Conservation (phyloP, 371 early-diverging fungal genomes). For the Mucor saturninus region DNA sequence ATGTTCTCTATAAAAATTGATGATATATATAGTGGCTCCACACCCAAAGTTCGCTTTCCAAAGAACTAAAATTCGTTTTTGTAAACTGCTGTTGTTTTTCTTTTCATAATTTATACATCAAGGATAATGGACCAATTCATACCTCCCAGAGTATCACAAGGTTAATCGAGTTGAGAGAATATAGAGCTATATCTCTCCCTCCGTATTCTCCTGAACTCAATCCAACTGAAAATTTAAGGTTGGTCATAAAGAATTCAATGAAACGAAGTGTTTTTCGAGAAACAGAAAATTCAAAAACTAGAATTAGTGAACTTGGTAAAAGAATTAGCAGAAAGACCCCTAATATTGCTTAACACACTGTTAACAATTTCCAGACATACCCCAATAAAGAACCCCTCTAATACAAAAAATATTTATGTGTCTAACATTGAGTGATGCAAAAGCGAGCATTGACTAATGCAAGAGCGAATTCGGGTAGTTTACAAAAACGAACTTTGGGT, state of each 20-base stretch:
- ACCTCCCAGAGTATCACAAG: too few relatives aligned
- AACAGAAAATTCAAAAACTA: conserved; percentile 15
- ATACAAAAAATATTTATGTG: conserved; percentile 7
- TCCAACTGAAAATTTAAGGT: conserved; percentile 24
- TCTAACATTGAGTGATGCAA: not conserved
- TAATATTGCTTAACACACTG: not conserved
- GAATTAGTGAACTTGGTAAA: conserved; percentile 13
- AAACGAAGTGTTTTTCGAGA: conserved; percentile 12
- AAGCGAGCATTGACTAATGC: not conserved
- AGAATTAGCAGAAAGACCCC: conserved; percentile 10
- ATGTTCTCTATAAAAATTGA: conserved; percentile 8
- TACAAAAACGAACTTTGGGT: conserved; percentile 12
- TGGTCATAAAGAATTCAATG: conserved; percentile 13
- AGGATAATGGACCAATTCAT: too few relatives aligned
- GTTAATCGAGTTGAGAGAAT: too few relatives aligned
- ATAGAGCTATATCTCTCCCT: conserved; percentile 15
- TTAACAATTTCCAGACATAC: conserved; percentile 11
- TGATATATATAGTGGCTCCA: conserved; percentile 1
- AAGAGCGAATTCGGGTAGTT: conserved; percentile 12
- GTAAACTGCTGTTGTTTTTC: too few relatives aligned
- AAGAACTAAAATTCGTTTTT: too few relatives aligned
- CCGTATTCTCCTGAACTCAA: conserved; percentile 29
- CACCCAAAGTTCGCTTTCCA: not conserved
- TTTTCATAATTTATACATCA: too few relatives aligned
- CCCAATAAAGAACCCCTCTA: conserved; percentile 16